phyloP scores from a whole-genome alignment of 2,329 filamentous ascomycete species.

The Niveomyces coronatus region DNA sequence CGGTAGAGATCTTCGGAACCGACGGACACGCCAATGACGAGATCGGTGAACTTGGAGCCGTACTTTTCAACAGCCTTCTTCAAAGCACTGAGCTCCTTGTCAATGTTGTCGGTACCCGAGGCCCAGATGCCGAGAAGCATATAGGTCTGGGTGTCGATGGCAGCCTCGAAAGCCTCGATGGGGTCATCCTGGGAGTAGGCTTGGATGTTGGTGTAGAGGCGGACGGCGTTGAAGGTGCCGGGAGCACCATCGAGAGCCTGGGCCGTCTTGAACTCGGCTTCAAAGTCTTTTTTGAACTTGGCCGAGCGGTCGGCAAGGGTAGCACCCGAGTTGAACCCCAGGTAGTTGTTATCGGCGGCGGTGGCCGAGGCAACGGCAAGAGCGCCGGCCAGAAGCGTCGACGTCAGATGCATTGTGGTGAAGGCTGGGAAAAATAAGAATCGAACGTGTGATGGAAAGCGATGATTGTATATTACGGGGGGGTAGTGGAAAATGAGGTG shows the following conservation, averaged over 20 bases:
- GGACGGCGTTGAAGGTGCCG: constrained; percentile 46
- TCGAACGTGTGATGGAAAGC: background rate
- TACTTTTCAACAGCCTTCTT: constrained; percentile 43
- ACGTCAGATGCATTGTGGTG: constrained; percentile 29
- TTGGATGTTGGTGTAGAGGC: constrained; percentile 60
- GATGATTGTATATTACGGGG: background rate
- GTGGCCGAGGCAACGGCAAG: constrained; percentile 26
- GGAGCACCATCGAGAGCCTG: constrained; percentile 34
- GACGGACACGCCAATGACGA: constrained; percentile 54
- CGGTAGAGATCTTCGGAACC: constrained; percentile 61
- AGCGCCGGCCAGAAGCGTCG: constrained; percentile 26
- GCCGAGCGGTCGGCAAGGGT: constrained; percentile 35
- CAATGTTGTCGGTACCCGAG: constrained; percentile 42
- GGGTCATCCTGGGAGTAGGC: constrained; percentile 61
- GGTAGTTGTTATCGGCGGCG: constrained; percentile 35
- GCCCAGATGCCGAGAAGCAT: constrained; percentile 58
- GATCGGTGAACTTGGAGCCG: constrained; percentile 41
- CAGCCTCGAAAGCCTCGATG: constrained; percentile 68
- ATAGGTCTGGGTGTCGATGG: constrained; percentile 47
- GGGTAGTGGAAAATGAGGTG: background rate
- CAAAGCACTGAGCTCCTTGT: constrained; percentile 50
- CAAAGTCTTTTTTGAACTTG: constrained; percentile 42
- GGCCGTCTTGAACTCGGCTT: constrained; percentile 31
- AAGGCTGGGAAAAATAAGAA: no score
- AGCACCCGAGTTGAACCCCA: constrained; percentile 44